A percentile compares a stretch with the other conserved stretches of the same genome.
Conservation (phyloP, 2,329 filamentous ascomycete species). For the Alternaria infectoria region DNA sequence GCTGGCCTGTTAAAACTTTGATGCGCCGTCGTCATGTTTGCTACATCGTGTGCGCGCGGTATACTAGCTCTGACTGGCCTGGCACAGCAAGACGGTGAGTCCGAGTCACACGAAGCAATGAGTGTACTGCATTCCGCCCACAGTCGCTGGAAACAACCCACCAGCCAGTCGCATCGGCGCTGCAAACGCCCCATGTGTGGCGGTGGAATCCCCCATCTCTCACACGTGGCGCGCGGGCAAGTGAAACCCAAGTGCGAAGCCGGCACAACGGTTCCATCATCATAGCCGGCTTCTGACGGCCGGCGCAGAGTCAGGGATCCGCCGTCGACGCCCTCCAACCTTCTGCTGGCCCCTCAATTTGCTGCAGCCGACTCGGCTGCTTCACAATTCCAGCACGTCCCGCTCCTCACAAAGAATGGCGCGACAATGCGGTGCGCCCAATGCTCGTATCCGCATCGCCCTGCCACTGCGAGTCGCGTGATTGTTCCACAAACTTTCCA, state of each 20-base stretch:
- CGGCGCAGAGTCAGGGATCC: conserved; percentile 26
- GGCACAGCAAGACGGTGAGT: conserved; percentile 13
- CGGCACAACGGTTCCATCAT: conserved; percentile 34
- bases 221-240: conserved; percentile 36
- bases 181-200: conserved; percentile 22
- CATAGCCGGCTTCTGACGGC: conserved; percentile 29
- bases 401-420: conserved; percentile 1
- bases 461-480: conserved; percentile 33
- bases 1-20: conserved; percentile 25
- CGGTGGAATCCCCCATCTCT: conserved; percentile 13
- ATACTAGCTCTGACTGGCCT: conserved; percentile 5
- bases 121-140: conserved; percentile 6
- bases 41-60: background rate
- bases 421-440: conserved; percentile 2
- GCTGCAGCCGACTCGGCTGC: conserved; percentile 11
- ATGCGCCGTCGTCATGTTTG: conserved; percentile 7
- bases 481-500: conserved; percentile 22
- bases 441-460: conserved; percentile 9
- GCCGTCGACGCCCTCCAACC: conserved; percentile 5
- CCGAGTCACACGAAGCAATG: conserved; percentile 9
- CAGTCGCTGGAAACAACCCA: conserved; percentile 10
- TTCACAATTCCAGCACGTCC: conserved; percentile 6
- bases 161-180: conserved; percentile 18
- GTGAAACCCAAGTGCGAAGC: conserved; percentile 37
- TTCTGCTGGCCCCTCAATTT: conserved; percentile 8